Base-by-base conservation (phyloP, 2,329 filamentous ascomycete species). In the Colletotrichum brevisporum region DNA sequence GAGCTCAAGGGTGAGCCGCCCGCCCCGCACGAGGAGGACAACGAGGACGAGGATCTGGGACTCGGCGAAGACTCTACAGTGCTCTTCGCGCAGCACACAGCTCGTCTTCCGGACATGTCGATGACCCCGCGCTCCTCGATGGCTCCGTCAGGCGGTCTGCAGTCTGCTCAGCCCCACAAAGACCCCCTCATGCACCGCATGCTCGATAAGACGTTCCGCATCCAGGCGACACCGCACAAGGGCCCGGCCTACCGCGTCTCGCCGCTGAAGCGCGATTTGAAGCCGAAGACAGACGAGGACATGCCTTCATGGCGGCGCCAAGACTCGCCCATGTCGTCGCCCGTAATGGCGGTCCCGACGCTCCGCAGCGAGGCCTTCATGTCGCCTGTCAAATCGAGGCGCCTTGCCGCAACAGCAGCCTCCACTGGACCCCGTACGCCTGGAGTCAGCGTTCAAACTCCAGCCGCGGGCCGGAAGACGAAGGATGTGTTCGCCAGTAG, bases 141-240 rank as follows among this genome's bases (percentile, higher is more conserved):
- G 13, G 57, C 53, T 48, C 67, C 64, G 36, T n/a, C 57, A 18
- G 85, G 83, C 15, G 89, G 88, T 3, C 84, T 87, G 43, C 76
- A 84, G 21, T 80, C 79, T 8, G 73, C 70, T 5, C 77, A 79
- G 59, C 74, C 76, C 24, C 75, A 84, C 75, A 88, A 90, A 69
- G 94, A 98, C 76, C 93, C 93, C 3, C 85, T 98, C 9, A 87
- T 99, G 48, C 95, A 98, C 79, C 93, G 92, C 67, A 86, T 98
- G n/a, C 89, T 97, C 5, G 95, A 98, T 84, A 98, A 97, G 81
- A 98, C 93, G 67, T 99, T 97, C 83, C 93, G 95, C 39, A 87
- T 99, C 26, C 94, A 97, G 80, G 94, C 95, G 6, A 99, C 96
- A 10, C 96, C 96, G 0, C 91, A 96, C 73, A 91, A 90, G 75